A percentile compares a stretch with the other conserved stretches of the same genome.
These are phyloP conservation scores for Canavalia gladiata DNA, from an alignment of 306 rosid species.

Conservation along the genomic window DNA sequence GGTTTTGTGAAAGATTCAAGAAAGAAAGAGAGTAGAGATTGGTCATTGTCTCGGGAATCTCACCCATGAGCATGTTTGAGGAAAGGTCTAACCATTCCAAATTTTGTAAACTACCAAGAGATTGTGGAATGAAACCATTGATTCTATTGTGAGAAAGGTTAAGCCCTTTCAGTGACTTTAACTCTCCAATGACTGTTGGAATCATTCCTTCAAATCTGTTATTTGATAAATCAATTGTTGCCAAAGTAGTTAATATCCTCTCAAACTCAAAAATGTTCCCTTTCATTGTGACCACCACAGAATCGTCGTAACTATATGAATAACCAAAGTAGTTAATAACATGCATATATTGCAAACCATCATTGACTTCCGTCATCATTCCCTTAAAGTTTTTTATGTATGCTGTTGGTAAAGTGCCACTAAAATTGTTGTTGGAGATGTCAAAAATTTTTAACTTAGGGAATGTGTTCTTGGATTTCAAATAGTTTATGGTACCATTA, in stretches of 20 bases:
- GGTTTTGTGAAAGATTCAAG: slow-evolving; percentile 48
- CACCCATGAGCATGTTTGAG: slow-evolving; percentile 29
- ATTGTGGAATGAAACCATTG: slow-evolving; percentile 44
- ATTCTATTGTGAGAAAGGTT: slow-evolving; percentile 55
- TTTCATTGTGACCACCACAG: slow-evolving; percentile 39
- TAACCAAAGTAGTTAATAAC: no score
- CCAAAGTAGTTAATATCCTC: slow-evolving; percentile 33
- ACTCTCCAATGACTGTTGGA: slow-evolving; percentile 36
- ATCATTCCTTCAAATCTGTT: slow-evolving; percentile 52
- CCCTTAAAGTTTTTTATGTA: slow-evolving; percentile 39
- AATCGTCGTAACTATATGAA: not conserved
- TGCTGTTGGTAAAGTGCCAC: slow-evolving; percentile 15
- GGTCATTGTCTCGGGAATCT: slow-evolving; percentile 44
- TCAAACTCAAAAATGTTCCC: not conserved
- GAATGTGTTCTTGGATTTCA: no score
- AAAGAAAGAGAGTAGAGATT: slow-evolving; percentile 20
- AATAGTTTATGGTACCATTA: no score
- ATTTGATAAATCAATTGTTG: slow-evolving; percentile 48
- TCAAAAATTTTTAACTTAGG: no score
- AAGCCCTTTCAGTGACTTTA: slow-evolving; percentile 46
- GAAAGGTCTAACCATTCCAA: slow-evolving; percentile 58
- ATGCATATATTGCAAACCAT: slow-evolving; percentile 10
- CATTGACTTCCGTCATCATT: slow-evolving; percentile 20
- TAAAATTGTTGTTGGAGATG: no score
- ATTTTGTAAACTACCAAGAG: slow-evolving; percentile 35